Percentiles rank a stretch among this genome's conserved stretches.
Evolutionary conservation across 352 stramenopile genomes (phyloP).

Genomic region (Pythium aphanidermatum): DNA sequence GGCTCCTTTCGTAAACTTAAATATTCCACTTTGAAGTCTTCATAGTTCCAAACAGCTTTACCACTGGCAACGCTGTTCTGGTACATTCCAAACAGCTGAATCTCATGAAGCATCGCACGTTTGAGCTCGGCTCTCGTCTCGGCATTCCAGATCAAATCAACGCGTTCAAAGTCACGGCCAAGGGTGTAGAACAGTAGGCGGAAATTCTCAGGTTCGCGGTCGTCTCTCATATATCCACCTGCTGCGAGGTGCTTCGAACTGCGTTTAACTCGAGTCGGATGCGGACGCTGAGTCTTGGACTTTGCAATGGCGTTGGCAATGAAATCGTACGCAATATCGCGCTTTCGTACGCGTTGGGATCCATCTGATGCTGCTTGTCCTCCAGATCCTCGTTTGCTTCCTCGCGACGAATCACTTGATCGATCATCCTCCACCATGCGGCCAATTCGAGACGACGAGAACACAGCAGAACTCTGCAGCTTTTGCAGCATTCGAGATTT

Average conservation of each 20-base stretch:
- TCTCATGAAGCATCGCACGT: conserved; percentile 71
- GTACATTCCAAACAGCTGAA: conserved; percentile 78
- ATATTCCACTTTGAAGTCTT: conserved; percentile 93
- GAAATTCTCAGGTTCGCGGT: conserved; percentile 85
- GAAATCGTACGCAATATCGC: conserved; percentile 61
- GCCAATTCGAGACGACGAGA: conserved; percentile 7
- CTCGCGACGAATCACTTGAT: conserved; percentile 11
- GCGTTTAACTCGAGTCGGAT: conserved; percentile 21
- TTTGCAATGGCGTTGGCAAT: conserved; percentile 30
- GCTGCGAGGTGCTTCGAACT: conserved; percentile 9
- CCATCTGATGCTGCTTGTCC: conserved; percentile 3
- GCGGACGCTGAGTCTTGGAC: conserved; percentile 25
- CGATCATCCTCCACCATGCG: conserved; percentile 4
- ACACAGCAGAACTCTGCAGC: conserved; percentile 13
- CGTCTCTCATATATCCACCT: conserved; percentile 7
- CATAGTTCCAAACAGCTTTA: conserved; percentile 93
- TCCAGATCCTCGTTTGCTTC: conserved; percentile 4
- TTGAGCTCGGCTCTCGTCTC: conserved; percentile 87
- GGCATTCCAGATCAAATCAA: conserved; percentile 94
- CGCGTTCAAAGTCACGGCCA: conserved; percentile 84
- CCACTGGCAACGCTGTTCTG: conserved; percentile 54
- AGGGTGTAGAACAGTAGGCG: conserved; percentile 93
- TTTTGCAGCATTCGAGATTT: conserved; percentile 21
- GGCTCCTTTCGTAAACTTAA: conserved; percentile 82
- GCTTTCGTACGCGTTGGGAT: conserved; percentile 46